Evolutionary conservation across 208 protist species (phyloP).

Genomic region (Leishmania aethiopica): DNA sequence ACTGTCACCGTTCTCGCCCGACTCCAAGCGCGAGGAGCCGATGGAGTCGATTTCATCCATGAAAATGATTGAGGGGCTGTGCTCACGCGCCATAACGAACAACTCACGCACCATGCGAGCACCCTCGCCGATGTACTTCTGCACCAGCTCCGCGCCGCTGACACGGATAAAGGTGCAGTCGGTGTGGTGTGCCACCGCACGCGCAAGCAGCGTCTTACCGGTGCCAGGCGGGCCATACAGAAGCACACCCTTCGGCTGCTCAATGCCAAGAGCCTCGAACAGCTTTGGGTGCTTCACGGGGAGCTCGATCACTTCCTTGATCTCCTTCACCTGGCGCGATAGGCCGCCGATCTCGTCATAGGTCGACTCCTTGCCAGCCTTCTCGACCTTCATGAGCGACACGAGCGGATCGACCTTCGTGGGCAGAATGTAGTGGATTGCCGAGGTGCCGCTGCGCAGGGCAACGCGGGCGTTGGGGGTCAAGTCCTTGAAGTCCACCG

Average conservation of each 20-base stretch:
- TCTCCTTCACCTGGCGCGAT: constrained; percentile 98
- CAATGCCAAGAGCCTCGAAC: constrained; percentile 99
- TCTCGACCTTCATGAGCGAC: constrained; percentile 99
- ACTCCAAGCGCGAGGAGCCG: constrained; percentile 94
- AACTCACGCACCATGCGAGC: constrained; percentile 99
- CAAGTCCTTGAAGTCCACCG: constrained; percentile 93
- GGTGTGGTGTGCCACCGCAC: constrained; percentile 99
- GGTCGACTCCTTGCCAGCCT: constrained; percentile 99
- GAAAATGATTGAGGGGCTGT: constrained; percentile 99
- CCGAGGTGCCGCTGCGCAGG: constrained; percentile 96
- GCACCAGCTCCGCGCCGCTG: constrained; percentile 99
- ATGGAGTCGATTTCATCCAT: constrained; percentile 99
- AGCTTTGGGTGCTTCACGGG: constrained; percentile 98
- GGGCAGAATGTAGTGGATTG: constrained; percentile 98
- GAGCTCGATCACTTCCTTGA: constrained; percentile 90
- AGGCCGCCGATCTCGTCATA: constrained; percentile 99
- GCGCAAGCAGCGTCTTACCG: constrained; percentile 98
- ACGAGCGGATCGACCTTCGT: constrained; percentile 99
- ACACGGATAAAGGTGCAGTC: constrained; percentile 99
- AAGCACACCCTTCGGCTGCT: constrained; percentile 99
- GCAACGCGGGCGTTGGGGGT: constrained; percentile 97
- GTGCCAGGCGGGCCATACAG: constrained; percentile 98
- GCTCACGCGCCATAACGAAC: constrained; percentile 99
- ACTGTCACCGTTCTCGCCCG: constrained; percentile 89
- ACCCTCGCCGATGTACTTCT: constrained; percentile 99